phyloP scores from a whole-genome alignment of 2,329 filamentous ascomycete species.

The Beauveria caledonica region DNA sequence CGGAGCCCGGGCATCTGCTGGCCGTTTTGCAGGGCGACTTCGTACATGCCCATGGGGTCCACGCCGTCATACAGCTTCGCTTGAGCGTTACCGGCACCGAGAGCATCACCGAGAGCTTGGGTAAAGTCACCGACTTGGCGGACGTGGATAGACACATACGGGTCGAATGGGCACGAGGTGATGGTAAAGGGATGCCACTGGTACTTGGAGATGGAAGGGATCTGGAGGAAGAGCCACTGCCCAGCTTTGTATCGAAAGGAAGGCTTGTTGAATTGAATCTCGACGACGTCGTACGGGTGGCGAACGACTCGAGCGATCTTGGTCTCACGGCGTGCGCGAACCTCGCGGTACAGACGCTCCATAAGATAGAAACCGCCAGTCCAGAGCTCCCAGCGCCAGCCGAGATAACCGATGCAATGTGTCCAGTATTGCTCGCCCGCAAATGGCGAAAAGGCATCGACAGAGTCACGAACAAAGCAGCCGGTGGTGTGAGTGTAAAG shows the following conservation, averaged over 20 bases:
- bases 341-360: slow-evolving; percentile 86
- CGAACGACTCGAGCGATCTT: slow-evolving; percentile 89
- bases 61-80: slow-evolving; percentile 83
- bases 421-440: slow-evolving; percentile 75
- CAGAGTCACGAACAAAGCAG: slow-evolving; percentile 87
- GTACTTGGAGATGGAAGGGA: slow-evolving; percentile 76
- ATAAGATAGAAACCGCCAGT: slow-evolving; percentile 77
- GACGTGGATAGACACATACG: slow-evolving; percentile 89
- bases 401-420: slow-evolving; percentile 90
- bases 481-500: slow-evolving; percentile 94
- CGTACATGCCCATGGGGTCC: slow-evolving; percentile 94
- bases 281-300: slow-evolving; percentile 93
- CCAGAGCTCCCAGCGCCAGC: slow-evolving; percentile 93
- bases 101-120: slow-evolving; percentile 80
- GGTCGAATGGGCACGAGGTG: slow-evolving; percentile 93
- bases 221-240: slow-evolving; percentile 95
- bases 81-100: slow-evolving; percentile 85
- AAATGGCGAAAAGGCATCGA: slow-evolving; percentile 69
- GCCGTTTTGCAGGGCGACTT: slow-evolving; percentile 87
- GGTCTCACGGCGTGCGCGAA: slow-evolving; percentile 74
- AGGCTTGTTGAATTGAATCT: slow-evolving; percentile 94
- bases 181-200: slow-evolving; percentile 99
- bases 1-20: slow-evolving; percentile 85
- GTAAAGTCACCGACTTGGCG: slow-evolving; percentile 97
- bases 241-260: slow-evolving; percentile 97